Evolutionary conservation across 164 flowering plant genomes (phyloP).

Genomic region (Dillenia turbinata): DNA sequence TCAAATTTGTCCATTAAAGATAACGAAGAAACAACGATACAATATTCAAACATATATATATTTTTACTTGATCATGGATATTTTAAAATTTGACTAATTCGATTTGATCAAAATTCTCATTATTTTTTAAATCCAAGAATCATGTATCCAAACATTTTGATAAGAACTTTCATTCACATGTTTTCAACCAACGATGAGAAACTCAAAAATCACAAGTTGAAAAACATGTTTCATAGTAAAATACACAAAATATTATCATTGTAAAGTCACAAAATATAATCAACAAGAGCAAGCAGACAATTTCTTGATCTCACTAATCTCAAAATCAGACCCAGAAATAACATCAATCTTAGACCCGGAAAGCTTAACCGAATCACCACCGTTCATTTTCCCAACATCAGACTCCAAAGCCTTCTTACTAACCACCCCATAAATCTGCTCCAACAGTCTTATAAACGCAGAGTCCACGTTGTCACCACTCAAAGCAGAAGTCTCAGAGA

Average conservation of each 20-base stretch:
- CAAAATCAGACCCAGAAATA: conserved; percentile 40
- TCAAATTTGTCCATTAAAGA: no score
- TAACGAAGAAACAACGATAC: no score
- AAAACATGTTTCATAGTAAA: no score
- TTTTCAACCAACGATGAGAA: no score
- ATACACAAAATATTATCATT: conserved; percentile 5
- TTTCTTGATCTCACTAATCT: conserved; percentile 62
- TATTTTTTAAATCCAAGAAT: no score
- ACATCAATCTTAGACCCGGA: conserved; percentile 51
- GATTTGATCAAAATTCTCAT: no score
- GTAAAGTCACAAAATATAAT: not conserved
- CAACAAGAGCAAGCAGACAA: conserved; percentile 50
- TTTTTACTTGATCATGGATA: no score
- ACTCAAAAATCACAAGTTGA: not conserved
- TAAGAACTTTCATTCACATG: no score
- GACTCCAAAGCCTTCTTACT: conserved; percentile 39
- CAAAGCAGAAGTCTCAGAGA: conserved; percentile 66
- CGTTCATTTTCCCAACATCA: conserved; percentile 14
- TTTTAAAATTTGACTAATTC: no score
- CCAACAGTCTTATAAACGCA: conserved; percentile 47
- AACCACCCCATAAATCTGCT: conserved; percentile 38
- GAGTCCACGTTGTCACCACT: conserved; percentile 58
- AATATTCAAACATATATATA: no score
- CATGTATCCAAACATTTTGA: no score
- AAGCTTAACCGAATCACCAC: conserved; percentile 12